Evolutionary conservation across 305 asterid genomes (phyloP).

Genomic region (Rubia peregrina): DNA sequence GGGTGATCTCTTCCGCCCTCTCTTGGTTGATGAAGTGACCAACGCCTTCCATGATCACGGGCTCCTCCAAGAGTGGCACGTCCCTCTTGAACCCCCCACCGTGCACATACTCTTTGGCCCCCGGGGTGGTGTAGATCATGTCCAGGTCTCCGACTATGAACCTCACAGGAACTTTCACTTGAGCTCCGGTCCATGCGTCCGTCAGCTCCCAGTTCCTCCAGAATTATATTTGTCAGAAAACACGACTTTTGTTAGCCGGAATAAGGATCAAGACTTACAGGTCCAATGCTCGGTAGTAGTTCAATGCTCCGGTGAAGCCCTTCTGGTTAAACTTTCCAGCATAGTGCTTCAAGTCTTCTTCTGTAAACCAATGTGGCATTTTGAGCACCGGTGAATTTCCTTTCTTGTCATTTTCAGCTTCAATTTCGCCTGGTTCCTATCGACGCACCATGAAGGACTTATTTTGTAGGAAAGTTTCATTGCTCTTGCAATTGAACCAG

Average conservation of each 20-base stretch:
- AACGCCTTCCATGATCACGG: slow-evolving; percentile 23
- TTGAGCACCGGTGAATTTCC: slow-evolving; percentile 61
- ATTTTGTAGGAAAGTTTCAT: no score
- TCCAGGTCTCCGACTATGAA: slow-evolving; percentile 25
- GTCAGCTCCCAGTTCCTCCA: slow-evolving; percentile 29
- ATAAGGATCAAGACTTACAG: slow-evolving; percentile 31
- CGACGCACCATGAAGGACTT: background rate
- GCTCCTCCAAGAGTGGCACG: slow-evolving; percentile 23
- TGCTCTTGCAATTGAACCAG: no score
- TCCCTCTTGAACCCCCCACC: slow-evolving; percentile 25
- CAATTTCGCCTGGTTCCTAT: slow-evolving; percentile 65
- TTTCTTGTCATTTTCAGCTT: slow-evolving; percentile 47
- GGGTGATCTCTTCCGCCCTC: slow-evolving; percentile 20
- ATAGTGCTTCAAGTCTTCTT: slow-evolving; percentile 56
- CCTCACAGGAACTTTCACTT: slow-evolving; percentile 21
- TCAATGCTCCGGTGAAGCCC: slow-evolving; percentile 84
- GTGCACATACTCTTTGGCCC: slow-evolving; percentile 19
- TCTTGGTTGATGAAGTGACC: slow-evolving; percentile 28
- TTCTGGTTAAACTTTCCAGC: slow-evolving; percentile 37
- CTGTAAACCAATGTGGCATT: slow-evolving; percentile 59
- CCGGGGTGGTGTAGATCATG: slow-evolving; percentile 17
- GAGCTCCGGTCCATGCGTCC: slow-evolving; percentile 25
- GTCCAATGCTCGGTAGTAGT: slow-evolving; percentile 77
- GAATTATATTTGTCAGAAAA: background rate
- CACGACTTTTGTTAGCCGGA: background rate